Evolutionary conservation across 2,329 filamentous ascomycete genomes (phyloP).

Genomic region (Diaporthe vexans): DNA sequence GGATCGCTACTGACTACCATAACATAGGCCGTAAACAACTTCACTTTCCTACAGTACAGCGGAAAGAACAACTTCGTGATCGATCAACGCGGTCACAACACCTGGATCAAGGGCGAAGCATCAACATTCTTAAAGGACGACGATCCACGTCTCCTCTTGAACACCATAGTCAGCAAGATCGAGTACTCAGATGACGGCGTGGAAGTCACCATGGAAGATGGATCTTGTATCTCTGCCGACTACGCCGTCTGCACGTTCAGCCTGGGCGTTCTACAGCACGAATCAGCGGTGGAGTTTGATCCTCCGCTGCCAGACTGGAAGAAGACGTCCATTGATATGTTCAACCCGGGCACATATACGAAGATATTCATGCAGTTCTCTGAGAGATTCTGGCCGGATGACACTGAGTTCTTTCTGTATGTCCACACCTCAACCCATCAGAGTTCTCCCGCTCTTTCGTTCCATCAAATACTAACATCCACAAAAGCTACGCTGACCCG

Average conservation of each 20-base stretch:
- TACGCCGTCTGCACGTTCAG: slow-evolving; percentile 20
- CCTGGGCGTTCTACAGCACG: neutral
- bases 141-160: neutral
- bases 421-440: neutral
- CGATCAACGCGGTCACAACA: slow-evolving; percentile 10
- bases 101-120: slow-evolving; percentile 10
- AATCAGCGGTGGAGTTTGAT: neutral
- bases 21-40: neutral
- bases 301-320: slow-evolving; percentile 5
- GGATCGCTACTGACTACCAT: too few relatives aligned
- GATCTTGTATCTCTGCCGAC: neutral
- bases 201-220: neutral
- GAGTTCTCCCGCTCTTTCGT: too few relatives aligned
- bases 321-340: neutral
- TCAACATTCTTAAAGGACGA: neutral
- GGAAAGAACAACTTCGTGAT: slow-evolving; percentile 16
- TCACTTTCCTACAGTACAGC: slow-evolving; percentile 8
- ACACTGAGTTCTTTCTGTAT: slow-evolving; percentile 22
- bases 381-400: neutral
- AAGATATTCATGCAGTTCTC: slow-evolving; percentile 24
- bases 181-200: neutral
- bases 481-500: slow-evolving; percentile 8
- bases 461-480: neutral
- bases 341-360: neutral
- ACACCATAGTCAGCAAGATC: neutral